Evolutionary conservation across 129 eudicot species (phyloP), one percentile per base, ranked within the genome.

Genomic region (Artemisia argyi): DNA sequence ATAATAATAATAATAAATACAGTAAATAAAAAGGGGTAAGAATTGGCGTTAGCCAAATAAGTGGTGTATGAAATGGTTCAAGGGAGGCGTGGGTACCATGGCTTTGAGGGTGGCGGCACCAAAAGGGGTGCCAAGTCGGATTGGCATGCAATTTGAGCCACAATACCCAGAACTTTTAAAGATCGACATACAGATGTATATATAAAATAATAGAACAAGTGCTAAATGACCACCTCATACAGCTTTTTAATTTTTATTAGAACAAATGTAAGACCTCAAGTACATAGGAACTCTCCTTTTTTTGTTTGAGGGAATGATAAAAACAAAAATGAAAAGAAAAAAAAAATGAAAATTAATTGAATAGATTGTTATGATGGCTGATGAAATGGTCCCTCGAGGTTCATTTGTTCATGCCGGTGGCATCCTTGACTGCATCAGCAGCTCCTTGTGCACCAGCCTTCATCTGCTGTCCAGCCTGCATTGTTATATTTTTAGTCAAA

Each of bases 331-430:
- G 54, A 17, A 65, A 18, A 12, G 16, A 35, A 39, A 32, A 19
- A 30, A 53, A 39, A 11, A 44, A 28, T 24, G 10, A 39, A 53
- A 13, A 3, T 73, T 71, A 78, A 20, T 78, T 78, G 66, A 78
- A 78, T n/a, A 78, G 77, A 66, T 78, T 39, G 77, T 68, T 78
- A 55, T 78, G 77, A 71, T 78, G 82, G 73, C 57, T 78, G 77
- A 78, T 78, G 68, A 78, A 78, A 64, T 78, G 82, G 50, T 78
- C 82, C 66, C 82, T 63, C 3, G 82, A 71, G 82, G 82, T 75
- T 83, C 80, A 88, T 69, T 84, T 83, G 83, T 88, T 91, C 87
- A 80, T 80, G 54, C 90, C 92, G 47, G 96, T 80, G 32, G 96
- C 93, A 69, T 88, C 65, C 78, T 91, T 91, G 20, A 81, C 91